These are phyloP conservation scores for Dactylis glomerata DNA, from an alignment of 176 grass and related monocot species.

Conservation along the genomic window DNA sequence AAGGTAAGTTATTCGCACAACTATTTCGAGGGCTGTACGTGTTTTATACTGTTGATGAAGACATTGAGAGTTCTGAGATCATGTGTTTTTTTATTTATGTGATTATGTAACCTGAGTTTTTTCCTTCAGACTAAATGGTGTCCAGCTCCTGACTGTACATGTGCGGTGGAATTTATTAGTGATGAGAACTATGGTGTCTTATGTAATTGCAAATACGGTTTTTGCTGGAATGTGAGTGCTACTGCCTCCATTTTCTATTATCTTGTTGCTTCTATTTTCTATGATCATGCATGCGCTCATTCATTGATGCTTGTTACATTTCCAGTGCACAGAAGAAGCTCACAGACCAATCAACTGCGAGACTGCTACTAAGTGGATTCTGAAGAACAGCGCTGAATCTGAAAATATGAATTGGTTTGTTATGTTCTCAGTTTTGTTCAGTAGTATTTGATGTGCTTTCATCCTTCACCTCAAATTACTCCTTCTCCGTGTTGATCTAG, in stretches of 20 bases:
- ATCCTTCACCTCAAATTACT: neutral
- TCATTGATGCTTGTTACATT: slow-evolving; percentile 14
- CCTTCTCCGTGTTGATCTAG: neutral
- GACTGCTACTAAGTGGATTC: slow-evolving; percentile 81
- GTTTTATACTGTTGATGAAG: neutral
- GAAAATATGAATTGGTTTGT: slow-evolving; percentile 99
- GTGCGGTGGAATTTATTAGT: slow-evolving; percentile 77
- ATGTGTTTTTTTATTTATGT: neutral
- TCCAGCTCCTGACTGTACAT: slow-evolving; percentile 84
- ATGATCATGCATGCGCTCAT: neutral
- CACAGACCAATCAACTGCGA: slow-evolving; percentile 84
- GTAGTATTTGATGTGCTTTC: neutral
- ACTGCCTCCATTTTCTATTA: neutral
- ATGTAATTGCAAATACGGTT: slow-evolving; percentile 65
- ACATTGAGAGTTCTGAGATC: slow-evolving; percentile 16
- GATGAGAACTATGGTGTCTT: slow-evolving; percentile 67
- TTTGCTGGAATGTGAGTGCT: slow-evolving; percentile 96
- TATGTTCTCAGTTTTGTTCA: neutral
- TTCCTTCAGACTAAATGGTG: slow-evolving; percentile 92
- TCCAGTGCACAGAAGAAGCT: slow-evolving; percentile 93
- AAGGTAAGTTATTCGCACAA: slow-evolving; percentile 43
- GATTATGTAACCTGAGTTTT: slow-evolving; percentile 10
- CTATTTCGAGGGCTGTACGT: slow-evolving; percentile 14
- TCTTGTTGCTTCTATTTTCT: neutral
- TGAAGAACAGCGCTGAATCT: slow-evolving; percentile 96